A percentile compares a stretch with the other conserved stretches of the same genome.
These are phyloP conservation scores for Leptographium lundbergii DNA, from an alignment of 2,329 filamentous ascomycete species.

Conservation along the genomic window DNA sequence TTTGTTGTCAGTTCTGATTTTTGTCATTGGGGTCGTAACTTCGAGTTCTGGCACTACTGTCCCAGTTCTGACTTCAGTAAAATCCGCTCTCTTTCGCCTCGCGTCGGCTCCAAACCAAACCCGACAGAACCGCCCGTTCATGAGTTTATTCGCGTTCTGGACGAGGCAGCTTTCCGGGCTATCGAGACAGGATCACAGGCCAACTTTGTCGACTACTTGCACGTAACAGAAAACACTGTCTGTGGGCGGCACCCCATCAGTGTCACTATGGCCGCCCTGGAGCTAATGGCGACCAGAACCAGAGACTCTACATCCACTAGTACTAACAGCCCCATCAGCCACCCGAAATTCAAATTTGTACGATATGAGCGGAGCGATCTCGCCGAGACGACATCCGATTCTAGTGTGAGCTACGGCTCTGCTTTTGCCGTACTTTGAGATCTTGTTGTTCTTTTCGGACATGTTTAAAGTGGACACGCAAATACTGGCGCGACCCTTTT, in stretches of 20 bases:
- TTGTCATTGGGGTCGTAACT: conserved; percentile 85
- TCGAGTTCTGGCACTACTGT: conserved; percentile 72
- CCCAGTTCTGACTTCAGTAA: conserved; percentile 29
- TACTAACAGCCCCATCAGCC: neutral
- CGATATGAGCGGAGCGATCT: conserved; percentile 79
- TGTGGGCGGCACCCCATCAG: conserved; percentile 94
- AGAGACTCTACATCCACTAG: no score
- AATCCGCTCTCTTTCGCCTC: conserved; percentile 24
- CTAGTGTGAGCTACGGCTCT: conserved; percentile 90
- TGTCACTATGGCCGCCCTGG: conserved; percentile 78
- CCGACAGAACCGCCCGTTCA: conserved; percentile 49
- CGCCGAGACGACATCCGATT: conserved; percentile 54
- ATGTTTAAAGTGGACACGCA: neutral
- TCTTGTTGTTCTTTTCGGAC: neutral
- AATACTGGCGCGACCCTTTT: neutral
- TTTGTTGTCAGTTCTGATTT: conserved; percentile 94
- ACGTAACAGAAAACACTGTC: conserved; percentile 74
- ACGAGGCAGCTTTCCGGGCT: conserved; percentile 71
- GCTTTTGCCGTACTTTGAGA: conserved; percentile 64
- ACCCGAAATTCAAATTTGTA: conserved; percentile 56
- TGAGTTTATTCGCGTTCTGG: conserved; percentile 71
- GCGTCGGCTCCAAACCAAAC: conserved; percentile 16
- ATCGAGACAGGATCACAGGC: conserved; percentile 65
- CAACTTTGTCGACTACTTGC: conserved; percentile 55
- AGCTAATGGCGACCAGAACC: conserved; percentile 36